phyloP scores from a whole-genome alignment of 805 yeast species.

The Kazachstania kunashirensis region DNA sequence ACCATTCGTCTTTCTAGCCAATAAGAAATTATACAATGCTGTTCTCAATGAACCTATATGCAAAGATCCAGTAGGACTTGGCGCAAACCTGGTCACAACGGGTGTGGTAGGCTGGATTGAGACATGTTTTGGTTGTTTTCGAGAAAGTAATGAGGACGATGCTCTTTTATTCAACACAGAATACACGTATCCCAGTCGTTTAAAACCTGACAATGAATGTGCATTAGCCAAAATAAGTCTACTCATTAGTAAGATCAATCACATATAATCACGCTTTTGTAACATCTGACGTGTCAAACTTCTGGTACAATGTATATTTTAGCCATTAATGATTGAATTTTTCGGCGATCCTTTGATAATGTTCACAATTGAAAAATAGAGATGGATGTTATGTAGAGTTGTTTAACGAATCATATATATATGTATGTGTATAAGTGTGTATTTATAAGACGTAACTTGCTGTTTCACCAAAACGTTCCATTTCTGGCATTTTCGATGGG shows the following conservation, averaged over 20 bases:
- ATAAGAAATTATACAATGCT: conserved; percentile 77
- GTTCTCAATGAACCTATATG: conserved; percentile 92
- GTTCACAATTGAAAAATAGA: too few species aligned
- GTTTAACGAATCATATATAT: conserved; percentile 3
- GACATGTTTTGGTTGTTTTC: neutral
- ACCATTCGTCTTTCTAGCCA: conserved; percentile 75
- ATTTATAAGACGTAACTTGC: conserved; percentile 13
- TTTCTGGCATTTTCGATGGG: conserved; percentile 26
- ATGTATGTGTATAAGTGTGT: conserved; percentile 1
- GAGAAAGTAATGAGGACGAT: neutral
- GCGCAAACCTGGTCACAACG: conserved; percentile 88
- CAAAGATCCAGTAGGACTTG: conserved; percentile 94
- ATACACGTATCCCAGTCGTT: too few species aligned
- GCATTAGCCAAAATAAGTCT: too few species aligned
- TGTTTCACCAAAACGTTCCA: conserved; percentile 32
- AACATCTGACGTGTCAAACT: too few species aligned
- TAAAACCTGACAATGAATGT: too few species aligned
- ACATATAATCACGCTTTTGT: too few species aligned
- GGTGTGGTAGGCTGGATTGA: conserved; percentile 39
- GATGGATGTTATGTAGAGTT: too few species aligned
- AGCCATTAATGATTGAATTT: too few species aligned
- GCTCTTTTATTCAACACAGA: too few species aligned
- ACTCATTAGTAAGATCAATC: too few species aligned
- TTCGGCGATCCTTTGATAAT: too few species aligned
- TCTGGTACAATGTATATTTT: too few species aligned